Conservation (phyloP, 371 early-diverging fungal species). For the Syncephalastrum monosporum region DNA sequence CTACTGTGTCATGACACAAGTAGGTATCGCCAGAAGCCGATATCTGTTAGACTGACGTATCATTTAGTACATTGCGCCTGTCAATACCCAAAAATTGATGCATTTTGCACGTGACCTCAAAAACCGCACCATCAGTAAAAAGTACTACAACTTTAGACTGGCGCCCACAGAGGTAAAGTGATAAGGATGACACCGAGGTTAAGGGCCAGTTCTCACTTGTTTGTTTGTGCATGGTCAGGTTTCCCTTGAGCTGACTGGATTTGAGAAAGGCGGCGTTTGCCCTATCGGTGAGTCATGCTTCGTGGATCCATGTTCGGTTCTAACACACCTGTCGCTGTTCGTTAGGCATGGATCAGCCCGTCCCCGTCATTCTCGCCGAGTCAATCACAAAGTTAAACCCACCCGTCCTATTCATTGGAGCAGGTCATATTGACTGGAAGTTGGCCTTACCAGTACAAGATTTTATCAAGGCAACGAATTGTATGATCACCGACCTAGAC, state of each 20-base stretch:
- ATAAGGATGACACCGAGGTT: background rate
- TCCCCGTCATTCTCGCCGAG: conserved; percentile 69
- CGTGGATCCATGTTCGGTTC: conserved; percentile 8
- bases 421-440: conserved; percentile 90
- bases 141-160: conserved; percentile 61
- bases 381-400: conserved; percentile 67
- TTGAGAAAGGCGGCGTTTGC: conserved; percentile 65
- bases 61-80: conserved; percentile 64
- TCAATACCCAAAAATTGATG: conserved; percentile 65
- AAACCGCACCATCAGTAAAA: conserved; percentile 50
- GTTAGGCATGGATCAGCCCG: conserved; percentile 40
- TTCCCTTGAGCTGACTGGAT: conserved; percentile 67
- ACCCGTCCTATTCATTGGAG: conserved; percentile 79
- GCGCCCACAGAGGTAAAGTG: conserved; percentile 38
- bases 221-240: conserved; percentile 14
- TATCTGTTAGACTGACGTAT: background rate
- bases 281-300: conserved; percentile 49
- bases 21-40: conserved; percentile 6
- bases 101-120: conserved; percentile 62
- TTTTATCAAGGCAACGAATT: conserved; percentile 59
- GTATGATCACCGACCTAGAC: conserved; percentile 63
- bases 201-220: background rate
- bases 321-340: background rate
- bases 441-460: conserved; percentile 65
- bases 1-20: conserved; percentile 64